Evolutionary conservation across 2,329 filamentous ascomycete genomes (phyloP), one percentile per base, ranked within the genome.

Genomic region (Claviceps arundinis): DNA sequence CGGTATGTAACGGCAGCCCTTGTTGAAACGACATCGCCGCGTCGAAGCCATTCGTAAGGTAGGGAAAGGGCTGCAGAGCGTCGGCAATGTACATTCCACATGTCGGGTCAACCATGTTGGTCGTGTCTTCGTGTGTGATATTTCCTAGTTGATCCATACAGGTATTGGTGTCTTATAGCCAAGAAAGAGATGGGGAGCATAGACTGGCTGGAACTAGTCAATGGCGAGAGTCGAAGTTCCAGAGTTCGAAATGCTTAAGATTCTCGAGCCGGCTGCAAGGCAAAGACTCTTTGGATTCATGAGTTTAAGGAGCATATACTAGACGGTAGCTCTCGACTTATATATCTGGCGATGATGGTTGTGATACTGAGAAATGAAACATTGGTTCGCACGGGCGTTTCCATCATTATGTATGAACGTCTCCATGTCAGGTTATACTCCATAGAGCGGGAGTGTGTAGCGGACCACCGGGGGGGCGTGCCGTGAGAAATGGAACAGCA

Each of bases 11-110:
- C 41, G 70, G 62, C 50, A 71, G 66, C 60, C 76, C 72, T 55
- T 81, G 78, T 55, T 81, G 77, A 56, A 69, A 73, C 26, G 73
- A 73, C 37, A 76, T 64, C 54, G 77, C 75, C 59, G 80, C 74
- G 51, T 77, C 59, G 48, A 76, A 68, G 48, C 66, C 64, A 54
- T 76, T 73, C 50, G 63, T 60, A 19, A 56, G 37, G 53, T 61
- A 59, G 43, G 61, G 55, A 13, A 57, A 38, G 3, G 64, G 37
- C 3, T 64, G 64, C 11, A 65, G 56, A 14, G 55, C 55, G 37
- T 59, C 60, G 26, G 61, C 57, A 45, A 59, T 56, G 44, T 61
- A 59, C 45, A 56, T 56, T 48, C 60, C 59, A 45, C 58, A 63
- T 19, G 59, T 51, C 52, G 60, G 50, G 53, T 65, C 61, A 64